phyloP scores from a whole-genome alignment of 73 alveolate species.

The Stentor roeselii region DNA sequence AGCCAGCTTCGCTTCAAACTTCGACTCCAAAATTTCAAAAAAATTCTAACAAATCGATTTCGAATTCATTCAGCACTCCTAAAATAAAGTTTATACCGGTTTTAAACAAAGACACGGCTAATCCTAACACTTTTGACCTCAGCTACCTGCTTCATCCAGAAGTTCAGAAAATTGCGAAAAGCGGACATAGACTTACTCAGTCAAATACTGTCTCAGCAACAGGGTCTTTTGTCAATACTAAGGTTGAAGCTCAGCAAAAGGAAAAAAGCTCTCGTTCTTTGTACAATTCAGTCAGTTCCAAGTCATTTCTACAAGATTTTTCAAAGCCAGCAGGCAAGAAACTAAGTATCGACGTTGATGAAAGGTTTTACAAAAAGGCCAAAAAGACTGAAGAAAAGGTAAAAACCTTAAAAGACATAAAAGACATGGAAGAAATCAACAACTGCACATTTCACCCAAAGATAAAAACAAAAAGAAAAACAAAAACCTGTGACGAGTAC shows the following conservation, averaged over 20 bases:
- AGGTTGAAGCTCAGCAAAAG: not conserved
- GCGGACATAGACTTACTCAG: constrained; percentile 20
- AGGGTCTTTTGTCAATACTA: not conserved
- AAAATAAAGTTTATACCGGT: not conserved
- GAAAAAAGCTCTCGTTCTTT: not conserved
- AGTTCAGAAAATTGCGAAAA: not conserved
- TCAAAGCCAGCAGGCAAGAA: not conserved
- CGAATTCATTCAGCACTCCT: not conserved
- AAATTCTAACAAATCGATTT: not conserved
- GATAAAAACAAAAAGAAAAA: not conserved
- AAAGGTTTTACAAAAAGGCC: not conserved
- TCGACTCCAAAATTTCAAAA: too few relatives aligned
- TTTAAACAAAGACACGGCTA: constrained; percentile 16
- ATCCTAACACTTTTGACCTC: constrained; percentile 1
- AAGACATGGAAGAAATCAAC: not conserved
- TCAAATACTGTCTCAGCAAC: not conserved
- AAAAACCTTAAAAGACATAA: not conserved
- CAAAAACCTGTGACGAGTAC: not conserved
- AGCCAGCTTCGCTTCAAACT: too few relatives aligned
- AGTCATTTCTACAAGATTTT: not conserved
- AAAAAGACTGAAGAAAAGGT: constrained; percentile 4
- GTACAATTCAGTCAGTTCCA: not conserved
- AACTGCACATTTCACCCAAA: constrained; percentile 11
- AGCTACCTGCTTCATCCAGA: constrained; percentile 6
- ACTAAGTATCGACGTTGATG: not conserved